Conservation (phyloP, 768 basidiomycete species). For the Cystobasidium ongulense region DNA sequence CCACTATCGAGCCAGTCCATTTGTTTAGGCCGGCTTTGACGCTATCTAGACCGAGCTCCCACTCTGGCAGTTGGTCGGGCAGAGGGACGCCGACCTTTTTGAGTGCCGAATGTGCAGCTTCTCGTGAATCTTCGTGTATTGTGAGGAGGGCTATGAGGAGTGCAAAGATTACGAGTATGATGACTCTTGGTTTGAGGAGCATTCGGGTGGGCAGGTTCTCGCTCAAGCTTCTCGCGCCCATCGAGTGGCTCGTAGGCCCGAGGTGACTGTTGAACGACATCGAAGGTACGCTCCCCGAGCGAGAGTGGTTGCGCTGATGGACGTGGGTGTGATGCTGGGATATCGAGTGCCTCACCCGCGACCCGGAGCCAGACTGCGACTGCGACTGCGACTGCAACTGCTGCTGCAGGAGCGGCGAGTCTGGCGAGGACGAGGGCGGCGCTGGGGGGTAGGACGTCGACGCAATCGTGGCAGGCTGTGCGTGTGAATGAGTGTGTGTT, state of each 20-base stretch:
- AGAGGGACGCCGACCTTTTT: conserved; percentile 37
- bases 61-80: conserved; percentile 36
- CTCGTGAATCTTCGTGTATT: conserved; percentile 37
- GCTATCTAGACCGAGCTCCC: neutral
- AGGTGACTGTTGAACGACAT: neutral
- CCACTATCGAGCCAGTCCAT: conserved; percentile 17
- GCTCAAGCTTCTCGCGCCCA: neutral
- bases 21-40: conserved; percentile 21
- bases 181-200: conserved; percentile 9
- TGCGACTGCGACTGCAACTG: too few relatives aligned
- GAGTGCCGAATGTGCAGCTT: conserved; percentile 35
- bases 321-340: neutral
- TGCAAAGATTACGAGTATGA: conserved; percentile 26
- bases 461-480: neutral
- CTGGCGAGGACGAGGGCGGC: neutral
- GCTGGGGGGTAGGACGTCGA: neutral
- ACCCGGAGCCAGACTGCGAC: neutral
- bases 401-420: neutral
- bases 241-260: neutral
- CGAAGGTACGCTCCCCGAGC: neutral
- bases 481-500: neutral
- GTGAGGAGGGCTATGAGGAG: conserved; percentile 36
- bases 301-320: neutral
- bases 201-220: conserved; percentile 10
- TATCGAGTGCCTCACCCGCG: neutral